A percentile compares a stretch with the other conserved stretches of the same genome.
These are phyloP conservation scores for Yamadazyma friedrichii DNA, from an alignment of 1,139 yeast species.

Conservation along the genomic window DNA sequence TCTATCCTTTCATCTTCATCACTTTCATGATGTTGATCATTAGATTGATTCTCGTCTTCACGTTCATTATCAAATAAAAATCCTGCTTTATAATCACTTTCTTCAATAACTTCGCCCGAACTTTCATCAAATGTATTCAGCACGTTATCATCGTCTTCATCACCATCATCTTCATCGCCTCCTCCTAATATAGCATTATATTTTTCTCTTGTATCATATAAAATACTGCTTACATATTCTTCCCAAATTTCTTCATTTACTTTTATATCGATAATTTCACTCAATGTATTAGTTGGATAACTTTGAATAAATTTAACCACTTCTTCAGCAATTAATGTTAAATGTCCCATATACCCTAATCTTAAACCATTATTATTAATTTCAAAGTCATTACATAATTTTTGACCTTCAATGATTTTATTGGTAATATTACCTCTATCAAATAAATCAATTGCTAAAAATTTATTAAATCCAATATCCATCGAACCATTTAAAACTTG, in stretches of 20 bases:
- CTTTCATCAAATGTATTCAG: slow-evolving; percentile 54
- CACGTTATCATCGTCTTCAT: slow-evolving; percentile 31
- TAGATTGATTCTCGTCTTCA: slow-evolving; percentile 27
- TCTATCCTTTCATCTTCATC: slow-evolving; percentile 22
- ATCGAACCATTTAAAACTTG: slow-evolving; percentile 94
- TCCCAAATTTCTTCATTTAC: slow-evolving; percentile 72
- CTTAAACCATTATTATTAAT: slow-evolving; percentile 61
- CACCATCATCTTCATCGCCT: slow-evolving; percentile 39
- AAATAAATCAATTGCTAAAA: slow-evolving; percentile 82
- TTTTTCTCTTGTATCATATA: slow-evolving; percentile 88
- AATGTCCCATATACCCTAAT: slow-evolving; percentile 95
- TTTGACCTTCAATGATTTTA: slow-evolving; percentile 80
- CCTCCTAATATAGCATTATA: slow-evolving; percentile 96
- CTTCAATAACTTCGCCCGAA: slow-evolving; percentile 45
- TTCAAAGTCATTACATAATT: slow-evolving; percentile 69
- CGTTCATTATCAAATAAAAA: slow-evolving; percentile 39
- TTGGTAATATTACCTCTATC: slow-evolving; percentile 75
- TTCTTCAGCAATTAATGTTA: slow-evolving; percentile 93
- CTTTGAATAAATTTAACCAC: slow-evolving; percentile 89
- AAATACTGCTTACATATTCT: slow-evolving; percentile 75
- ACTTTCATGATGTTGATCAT: slow-evolving; percentile 26
- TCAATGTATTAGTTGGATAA: slow-evolving; percentile 60
- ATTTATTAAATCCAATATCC: slow-evolving; percentile 86
- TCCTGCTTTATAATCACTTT: slow-evolving; percentile 32
- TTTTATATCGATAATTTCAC: slow-evolving; percentile 58